These are phyloP conservation scores for Coemansia sp. DNA, from an alignment of 192 early-diverging fungal species.

Conservation along the genomic window DNA sequence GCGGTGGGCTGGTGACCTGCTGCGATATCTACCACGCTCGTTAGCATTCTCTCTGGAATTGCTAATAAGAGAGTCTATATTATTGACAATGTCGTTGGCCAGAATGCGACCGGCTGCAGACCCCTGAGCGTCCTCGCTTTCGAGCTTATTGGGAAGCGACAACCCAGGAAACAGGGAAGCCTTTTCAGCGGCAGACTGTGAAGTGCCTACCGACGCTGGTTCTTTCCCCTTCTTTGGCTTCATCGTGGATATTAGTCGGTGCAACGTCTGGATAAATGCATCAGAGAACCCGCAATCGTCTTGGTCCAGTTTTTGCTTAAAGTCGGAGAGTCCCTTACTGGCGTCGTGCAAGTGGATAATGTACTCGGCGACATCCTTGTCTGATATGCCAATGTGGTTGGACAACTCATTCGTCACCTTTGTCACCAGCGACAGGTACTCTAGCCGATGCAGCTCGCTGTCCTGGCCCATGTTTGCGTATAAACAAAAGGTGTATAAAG, in stretches of 20 bases:
- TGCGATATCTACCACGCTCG: slow-evolving; percentile 26
- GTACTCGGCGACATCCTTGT: slow-evolving; percentile 91
- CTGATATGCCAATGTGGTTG: slow-evolving; percentile 90
- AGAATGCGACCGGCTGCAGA: slow-evolving; percentile 24
- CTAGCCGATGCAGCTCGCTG: slow-evolving; percentile 70
- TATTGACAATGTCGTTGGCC: slow-evolving; percentile 33
- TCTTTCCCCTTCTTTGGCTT: slow-evolving; percentile 54
- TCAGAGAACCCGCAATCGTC: slow-evolving; percentile 83
- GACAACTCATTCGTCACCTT: slow-evolving; percentile 89
- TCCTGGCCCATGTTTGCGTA: slow-evolving; percentile 11
- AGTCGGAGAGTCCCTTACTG: slow-evolving; percentile 60
- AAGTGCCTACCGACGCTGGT: slow-evolving; percentile 1
- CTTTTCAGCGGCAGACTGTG: slow-evolving; percentile 57
- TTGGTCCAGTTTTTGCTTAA: slow-evolving; percentile 67
- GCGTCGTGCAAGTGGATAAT: slow-evolving; percentile 83
- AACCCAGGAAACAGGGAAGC: slow-evolving; percentile 77
- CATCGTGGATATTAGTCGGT: slow-evolving; percentile 88
- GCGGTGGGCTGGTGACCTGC: slow-evolving; percentile 18
- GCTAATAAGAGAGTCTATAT: slow-evolving; percentile 36
- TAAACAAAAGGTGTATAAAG: not conserved
- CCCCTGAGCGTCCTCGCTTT: not conserved
- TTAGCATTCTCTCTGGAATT: not conserved
- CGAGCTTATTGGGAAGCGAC: slow-evolving; percentile 44
- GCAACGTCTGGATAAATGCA: slow-evolving; percentile 77
- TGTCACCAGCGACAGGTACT: slow-evolving; percentile 84